phyloP scores from a whole-genome alignment of 139 green algal genomes.

The Chlamydomonas asymmetrica region DNA sequence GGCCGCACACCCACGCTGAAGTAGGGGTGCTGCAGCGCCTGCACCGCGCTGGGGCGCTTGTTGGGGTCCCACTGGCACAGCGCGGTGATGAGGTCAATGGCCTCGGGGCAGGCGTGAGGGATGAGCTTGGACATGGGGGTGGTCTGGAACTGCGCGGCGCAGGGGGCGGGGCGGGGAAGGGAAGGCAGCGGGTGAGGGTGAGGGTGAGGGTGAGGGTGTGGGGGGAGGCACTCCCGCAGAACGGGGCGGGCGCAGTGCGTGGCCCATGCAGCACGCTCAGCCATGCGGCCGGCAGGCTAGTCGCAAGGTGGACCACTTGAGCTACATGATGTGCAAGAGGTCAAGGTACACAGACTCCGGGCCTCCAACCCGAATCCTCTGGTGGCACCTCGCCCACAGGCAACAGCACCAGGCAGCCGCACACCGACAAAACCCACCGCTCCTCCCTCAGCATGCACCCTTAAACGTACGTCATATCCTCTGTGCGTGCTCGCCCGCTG shows the following conservation, averaged over 20 bases:
- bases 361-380: too few species aligned
- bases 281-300: not conserved
- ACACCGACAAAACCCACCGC: too few species aligned
- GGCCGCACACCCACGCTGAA: conserved; percentile 43
- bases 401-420: too few species aligned
- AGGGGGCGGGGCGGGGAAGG: not conserved
- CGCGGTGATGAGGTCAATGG: conserved; percentile 84
- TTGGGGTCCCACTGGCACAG: conserved; percentile 85
- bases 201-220: not conserved
- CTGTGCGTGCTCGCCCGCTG: too few species aligned
- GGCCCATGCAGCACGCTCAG: not conserved
- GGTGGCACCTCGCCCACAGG: too few species aligned
- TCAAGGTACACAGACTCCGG: too few species aligned
- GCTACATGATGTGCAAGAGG: too few species aligned
- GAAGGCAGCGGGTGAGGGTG: not conserved
- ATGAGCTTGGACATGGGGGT: conserved; percentile 72
- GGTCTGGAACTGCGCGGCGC: conserved; percentile 62
- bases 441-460: too few species aligned
- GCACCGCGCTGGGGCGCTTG: conserved; percentile 78
- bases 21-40: conserved; percentile 54
- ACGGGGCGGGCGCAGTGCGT: too few species aligned
- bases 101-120: conserved; percentile 75
- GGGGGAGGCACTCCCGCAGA: not conserved
- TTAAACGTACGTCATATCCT: too few species aligned
- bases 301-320: too few species aligned